Evolutionary conservation across 768 basidiomycete genomes (phyloP).

Genomic region (Suillus variegatus): DNA sequence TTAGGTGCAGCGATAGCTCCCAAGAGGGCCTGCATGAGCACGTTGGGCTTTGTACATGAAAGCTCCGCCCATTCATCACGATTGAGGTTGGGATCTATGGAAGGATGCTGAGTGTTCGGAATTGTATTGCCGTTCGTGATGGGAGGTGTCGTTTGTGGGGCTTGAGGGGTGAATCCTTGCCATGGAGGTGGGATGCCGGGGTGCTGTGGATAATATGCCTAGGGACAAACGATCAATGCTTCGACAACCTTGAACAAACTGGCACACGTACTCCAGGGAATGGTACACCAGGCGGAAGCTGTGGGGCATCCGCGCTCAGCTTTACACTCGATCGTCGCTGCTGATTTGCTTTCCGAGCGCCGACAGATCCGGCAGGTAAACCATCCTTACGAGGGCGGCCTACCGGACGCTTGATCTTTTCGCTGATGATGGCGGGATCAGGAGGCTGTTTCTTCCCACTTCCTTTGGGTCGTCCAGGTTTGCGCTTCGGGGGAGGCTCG

Average conservation of each 20-base stretch:
- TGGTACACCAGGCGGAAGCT: constrained; percentile 29
- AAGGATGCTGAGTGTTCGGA: constrained; percentile 24
- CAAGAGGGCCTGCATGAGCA: constrained; percentile 59
- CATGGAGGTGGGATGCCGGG: constrained; percentile 33
- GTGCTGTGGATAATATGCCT: constrained; percentile 35
- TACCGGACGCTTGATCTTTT: constrained; percentile 75
- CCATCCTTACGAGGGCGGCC: constrained; percentile 83
- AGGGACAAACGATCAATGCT: constrained; percentile 9
- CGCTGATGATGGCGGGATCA: constrained; percentile 38
- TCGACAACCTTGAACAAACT: neutral
- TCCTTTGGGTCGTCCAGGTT: constrained; percentile 77
- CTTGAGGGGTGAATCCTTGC: constrained; percentile 29
- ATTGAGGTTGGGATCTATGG: constrained; percentile 53
- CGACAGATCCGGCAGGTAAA: constrained; percentile 72
- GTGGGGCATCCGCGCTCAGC: constrained; percentile 19
- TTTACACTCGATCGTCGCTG: constrained; percentile 41
- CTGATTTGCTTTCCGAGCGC: constrained; percentile 42
- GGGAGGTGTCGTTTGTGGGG: constrained; percentile 27
- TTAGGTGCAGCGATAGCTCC: constrained; percentile 62
- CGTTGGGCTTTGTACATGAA: constrained; percentile 53
- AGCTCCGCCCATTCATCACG: constrained; percentile 69
- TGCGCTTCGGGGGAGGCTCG: constrained; percentile 53
- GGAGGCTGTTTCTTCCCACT: constrained; percentile 68
- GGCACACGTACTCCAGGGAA: constrained; percentile 30
- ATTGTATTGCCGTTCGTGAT: constrained; percentile 16